phyloP scores from a whole-genome alignment of 352 stramenopile genomes.

The Globisporangium mamillatum region DNA sequence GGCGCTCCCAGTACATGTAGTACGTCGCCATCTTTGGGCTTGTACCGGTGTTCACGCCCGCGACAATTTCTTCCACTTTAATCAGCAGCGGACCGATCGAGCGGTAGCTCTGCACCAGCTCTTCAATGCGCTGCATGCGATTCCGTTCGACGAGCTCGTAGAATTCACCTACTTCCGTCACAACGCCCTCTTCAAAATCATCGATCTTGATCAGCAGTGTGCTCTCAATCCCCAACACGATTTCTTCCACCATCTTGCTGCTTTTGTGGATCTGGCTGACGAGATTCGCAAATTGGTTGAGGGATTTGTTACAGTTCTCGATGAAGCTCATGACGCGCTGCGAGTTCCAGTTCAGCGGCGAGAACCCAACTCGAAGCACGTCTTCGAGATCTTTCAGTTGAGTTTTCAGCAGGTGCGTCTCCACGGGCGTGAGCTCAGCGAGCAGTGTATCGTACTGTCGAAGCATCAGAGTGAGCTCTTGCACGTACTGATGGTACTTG shows the following conservation, averaged over 20 bases:
- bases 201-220: constrained; percentile 92
- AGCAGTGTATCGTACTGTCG: constrained; percentile 89
- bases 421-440: constrained; percentile 80
- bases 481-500: constrained; percentile 95
- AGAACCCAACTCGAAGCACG: constrained; percentile 88
- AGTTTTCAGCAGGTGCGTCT: constrained; percentile 84
- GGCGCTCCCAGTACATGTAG: constrained; percentile 97
- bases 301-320: constrained; percentile 89
- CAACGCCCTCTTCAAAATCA: constrained; percentile 86
- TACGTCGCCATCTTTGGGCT: constrained; percentile 91
- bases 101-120: constrained; percentile 92
- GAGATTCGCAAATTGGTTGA: constrained; percentile 93
- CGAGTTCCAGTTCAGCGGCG: constrained; percentile 96
- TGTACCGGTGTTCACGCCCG: constrained; percentile 89
- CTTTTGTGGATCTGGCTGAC: constrained; percentile 95
- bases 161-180: constrained; percentile 93
- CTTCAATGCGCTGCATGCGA: constrained; percentile 87
- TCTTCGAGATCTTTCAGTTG: constrained; percentile 90
- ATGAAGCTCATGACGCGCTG: constrained; percentile 95
- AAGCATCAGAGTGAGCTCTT: constrained; percentile 91
- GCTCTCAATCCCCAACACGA: constrained; percentile 88
- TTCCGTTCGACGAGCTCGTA: constrained; percentile 94
- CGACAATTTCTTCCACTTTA: constrained; percentile 96
- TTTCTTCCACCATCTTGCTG: constrained; percentile 94
- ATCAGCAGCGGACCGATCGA: constrained; percentile 92